Conservation (phyloP, 2,329 filamentous ascomycete genomes). For the Geosmithia putterillii region DNA sequence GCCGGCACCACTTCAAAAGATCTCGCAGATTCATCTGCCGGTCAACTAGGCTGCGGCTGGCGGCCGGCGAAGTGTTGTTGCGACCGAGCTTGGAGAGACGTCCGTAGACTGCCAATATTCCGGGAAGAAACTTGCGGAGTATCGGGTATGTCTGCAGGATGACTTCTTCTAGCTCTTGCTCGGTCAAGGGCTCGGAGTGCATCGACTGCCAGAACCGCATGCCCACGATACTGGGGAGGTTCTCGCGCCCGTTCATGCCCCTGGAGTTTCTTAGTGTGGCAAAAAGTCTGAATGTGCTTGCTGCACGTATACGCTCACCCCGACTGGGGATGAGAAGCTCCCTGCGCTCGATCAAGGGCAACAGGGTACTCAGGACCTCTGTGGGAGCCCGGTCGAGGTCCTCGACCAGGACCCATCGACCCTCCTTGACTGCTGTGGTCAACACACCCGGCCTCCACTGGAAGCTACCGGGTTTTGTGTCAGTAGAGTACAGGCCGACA, state of each 20-base stretch:
- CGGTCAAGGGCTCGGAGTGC: slow-evolving; percentile 51
- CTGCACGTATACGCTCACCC: slow-evolving; percentile 73
- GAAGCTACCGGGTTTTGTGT: slow-evolving; percentile 78
- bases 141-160: slow-evolving; percentile 59
- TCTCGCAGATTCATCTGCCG: slow-evolving; percentile 60
- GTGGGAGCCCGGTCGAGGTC: slow-evolving; percentile 91
- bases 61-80: slow-evolving; percentile 19
- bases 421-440: slow-evolving; percentile 86
- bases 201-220: slow-evolving; percentile 76
- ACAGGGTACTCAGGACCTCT: slow-evolving; percentile 83
- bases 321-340: slow-evolving; percentile 83
- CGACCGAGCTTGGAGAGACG: slow-evolving; percentile 39
- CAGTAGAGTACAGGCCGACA: slow-evolving; percentile 86
- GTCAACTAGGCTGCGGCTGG: slow-evolving; percentile 28
- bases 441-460: slow-evolving; percentile 86
- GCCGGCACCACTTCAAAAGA: slow-evolving; percentile 81
- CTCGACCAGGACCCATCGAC: slow-evolving; percentile 93
- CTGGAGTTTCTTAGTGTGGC: slow-evolving; percentile 75
- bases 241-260: slow-evolving; percentile 54
- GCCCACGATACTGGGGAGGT: slow-evolving; percentile 65
- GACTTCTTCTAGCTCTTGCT: slow-evolving; percentile 62
- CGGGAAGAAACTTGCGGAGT: slow-evolving; percentile 48
- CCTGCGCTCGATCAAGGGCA: slow-evolving; percentile 86
- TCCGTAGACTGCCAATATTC: slow-evolving; percentile 47
- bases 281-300: slow-evolving; percentile 78